Evolutionary conservation across 2,329 filamentous ascomycete species (phyloP).

Genomic region (Amesomyces nigricolor): DNA sequence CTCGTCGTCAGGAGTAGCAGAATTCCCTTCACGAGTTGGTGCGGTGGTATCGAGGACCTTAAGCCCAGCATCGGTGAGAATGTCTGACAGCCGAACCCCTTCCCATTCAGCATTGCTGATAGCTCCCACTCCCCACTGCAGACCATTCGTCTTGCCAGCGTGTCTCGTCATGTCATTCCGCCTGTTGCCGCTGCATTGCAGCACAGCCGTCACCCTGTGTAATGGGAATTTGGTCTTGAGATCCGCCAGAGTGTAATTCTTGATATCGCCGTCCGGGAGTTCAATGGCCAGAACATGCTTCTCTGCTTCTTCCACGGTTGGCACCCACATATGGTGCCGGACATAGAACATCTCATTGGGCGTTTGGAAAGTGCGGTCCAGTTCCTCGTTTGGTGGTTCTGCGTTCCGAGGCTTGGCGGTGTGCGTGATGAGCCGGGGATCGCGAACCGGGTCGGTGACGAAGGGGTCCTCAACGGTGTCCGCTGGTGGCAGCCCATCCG

Average conservation of each 20-base stretch:
- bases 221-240: constrained; percentile 47
- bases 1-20: constrained; percentile 36
- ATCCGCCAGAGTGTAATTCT: constrained; percentile 49
- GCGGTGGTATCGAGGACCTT: constrained; percentile 20
- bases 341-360: constrained; percentile 54
- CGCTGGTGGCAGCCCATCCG: constrained; percentile 46
- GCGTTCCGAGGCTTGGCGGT: constrained; percentile 56
- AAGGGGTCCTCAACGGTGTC: constrained; percentile 58
- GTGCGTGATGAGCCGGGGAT: constrained; percentile 45
- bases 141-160: constrained; percentile 46
- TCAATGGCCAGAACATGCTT: constrained; percentile 48
- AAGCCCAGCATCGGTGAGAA: constrained; percentile 52
- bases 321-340: constrained; percentile 61
- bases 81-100: constrained; percentile 49
- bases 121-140: constrained; percentile 55
- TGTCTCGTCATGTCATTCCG: constrained; percentile 53
- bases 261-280: constrained; percentile 48
- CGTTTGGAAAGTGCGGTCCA: constrained; percentile 48
- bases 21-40: background rate
- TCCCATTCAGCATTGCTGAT: constrained; percentile 57
- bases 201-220: constrained; percentile 47
- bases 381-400: constrained; percentile 48
- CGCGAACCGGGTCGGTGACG: constrained; percentile 46
- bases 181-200: constrained; percentile 58
- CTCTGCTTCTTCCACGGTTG: constrained; percentile 37